Conservation (phyloP, 169 alveolate species). For the Plasmodium billcollinsi region DNA sequence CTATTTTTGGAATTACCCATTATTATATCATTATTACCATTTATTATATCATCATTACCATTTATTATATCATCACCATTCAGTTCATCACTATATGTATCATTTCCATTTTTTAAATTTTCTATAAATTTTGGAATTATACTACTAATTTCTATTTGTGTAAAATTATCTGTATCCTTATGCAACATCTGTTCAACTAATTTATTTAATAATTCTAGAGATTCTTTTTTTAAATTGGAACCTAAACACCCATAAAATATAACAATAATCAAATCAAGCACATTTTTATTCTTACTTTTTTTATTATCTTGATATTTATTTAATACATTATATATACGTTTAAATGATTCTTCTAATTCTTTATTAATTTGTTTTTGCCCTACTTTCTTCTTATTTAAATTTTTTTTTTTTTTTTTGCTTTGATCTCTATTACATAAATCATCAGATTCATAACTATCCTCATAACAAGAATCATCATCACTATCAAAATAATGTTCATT, state of each 20-base stretch:
- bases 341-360: slow-evolving; percentile 49
- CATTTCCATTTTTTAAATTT: slow-evolving; percentile 43
- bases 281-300: slow-evolving; percentile 65
- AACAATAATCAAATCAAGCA: slow-evolving; percentile 53
- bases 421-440: too few species aligned
- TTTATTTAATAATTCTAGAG: slow-evolving; percentile 47
- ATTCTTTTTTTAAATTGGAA: slow-evolving; percentile 51
- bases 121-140: slow-evolving; percentile 74
- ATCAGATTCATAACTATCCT: too few species aligned
- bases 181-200: slow-evolving; percentile 63
- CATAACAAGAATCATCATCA: neutral
- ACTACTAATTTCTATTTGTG: slow-evolving; percentile 75
- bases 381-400: too few species aligned
- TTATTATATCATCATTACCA: neutral
- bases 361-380: slow-evolving; percentile 9
- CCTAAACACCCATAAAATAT: slow-evolving; percentile 72
- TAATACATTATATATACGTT: slow-evolving; percentile 48
- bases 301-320: slow-evolving; percentile 68
- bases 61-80: neutral
- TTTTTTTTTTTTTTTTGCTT: too few species aligned
- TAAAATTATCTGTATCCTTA: slow-evolving; percentile 72
- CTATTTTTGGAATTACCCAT: neutral
- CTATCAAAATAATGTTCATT: neutral
- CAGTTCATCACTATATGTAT: slow-evolving; percentile 5
- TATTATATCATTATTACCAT: neutral